These are phyloP conservation scores for Pichia nakasei DNA, from an alignment of 805 yeast species.

Conservation along the genomic window DNA sequence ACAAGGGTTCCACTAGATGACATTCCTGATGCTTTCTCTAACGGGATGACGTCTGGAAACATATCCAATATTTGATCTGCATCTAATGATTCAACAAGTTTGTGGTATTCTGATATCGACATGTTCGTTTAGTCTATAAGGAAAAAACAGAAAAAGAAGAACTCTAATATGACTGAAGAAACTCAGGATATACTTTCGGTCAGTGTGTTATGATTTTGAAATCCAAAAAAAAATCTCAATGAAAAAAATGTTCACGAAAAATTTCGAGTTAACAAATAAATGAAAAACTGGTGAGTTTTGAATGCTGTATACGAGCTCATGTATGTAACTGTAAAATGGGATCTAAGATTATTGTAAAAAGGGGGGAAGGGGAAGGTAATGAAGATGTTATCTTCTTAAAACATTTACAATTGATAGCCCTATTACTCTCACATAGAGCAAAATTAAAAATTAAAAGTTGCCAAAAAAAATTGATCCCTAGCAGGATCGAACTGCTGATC, in stretches of 20 bases:
- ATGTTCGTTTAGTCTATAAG: not conserved
- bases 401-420: too few relatives aligned
- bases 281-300: too few relatives aligned
- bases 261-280: not conserved
- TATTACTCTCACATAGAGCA: too few relatives aligned
- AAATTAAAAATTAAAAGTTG: not conserved
- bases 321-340: too few relatives aligned
- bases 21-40: conserved; percentile 51
- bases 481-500: conserved; percentile 88
- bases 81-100: conserved; percentile 44
- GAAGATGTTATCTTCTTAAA: too few relatives aligned
- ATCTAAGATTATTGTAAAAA: too few relatives aligned
- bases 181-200: too few relatives aligned
- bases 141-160: not conserved
- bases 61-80: conserved; percentile 41
- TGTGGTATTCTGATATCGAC: conserved; percentile 29
- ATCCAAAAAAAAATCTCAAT: not conserved
- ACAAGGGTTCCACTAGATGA: conserved; percentile 29
- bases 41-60: conserved; percentile 64
- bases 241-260: not conserved
- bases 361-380: too few relatives aligned
- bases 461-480: conserved; percentile 51
- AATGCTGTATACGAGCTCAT: too few relatives aligned
- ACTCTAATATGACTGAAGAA: too few relatives aligned
- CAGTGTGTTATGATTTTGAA: too few relatives aligned